Base-by-base conservation (phyloP, 176 grass and related monocot genomes). In the Carex parvula region DNA sequence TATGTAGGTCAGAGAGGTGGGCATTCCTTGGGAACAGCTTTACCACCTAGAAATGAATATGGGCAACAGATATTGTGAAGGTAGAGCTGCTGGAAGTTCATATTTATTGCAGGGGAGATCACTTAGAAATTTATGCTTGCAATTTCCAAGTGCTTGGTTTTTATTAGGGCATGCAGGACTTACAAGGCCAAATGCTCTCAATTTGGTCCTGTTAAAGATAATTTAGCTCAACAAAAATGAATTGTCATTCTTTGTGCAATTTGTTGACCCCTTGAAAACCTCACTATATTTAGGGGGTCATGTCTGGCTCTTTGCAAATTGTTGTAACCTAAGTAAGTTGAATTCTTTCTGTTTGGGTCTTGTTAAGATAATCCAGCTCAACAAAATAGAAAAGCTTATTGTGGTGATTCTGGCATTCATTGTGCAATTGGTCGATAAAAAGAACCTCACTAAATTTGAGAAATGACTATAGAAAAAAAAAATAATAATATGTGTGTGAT, bases 21-120 rank as follows among this genome's bases (percentile, higher is more conserved):
- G 32, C 91, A 92, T 87, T 82, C 91, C 0, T 83, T 92, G 81
- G 74, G 82, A 70, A 87, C 90, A 70, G 87, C 89, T 18, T 65
- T 94, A 81, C 90, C 89, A 56, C 83, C 90, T 67, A 92, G 93
- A 85, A 93, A 92, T 78, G 93, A 99, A 79, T 90, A 88, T 14
- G 91, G 93, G 69, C 94, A 78, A 22, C 73, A 90, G 83, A 92
- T 98, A 63, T 93, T 90, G 33, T 93, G 89, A 85, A 84, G 20
- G 33, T 69, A 72, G 74, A 85, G 71, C 71, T 71, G 88, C 83
- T 72, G 86, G 32, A 42, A 71, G 52, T 48, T 33, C 14, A 73
- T 88, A 91, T 94, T 86, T 84, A 85, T 98, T 90, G 84, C 32
- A 87, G 70, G 85, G 81, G 63, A 55, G 60, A 30, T 63, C 87